Conservation (phyloP, 2,329 filamentous ascomycete species). For the Colletotrichum truncatum region DNA sequence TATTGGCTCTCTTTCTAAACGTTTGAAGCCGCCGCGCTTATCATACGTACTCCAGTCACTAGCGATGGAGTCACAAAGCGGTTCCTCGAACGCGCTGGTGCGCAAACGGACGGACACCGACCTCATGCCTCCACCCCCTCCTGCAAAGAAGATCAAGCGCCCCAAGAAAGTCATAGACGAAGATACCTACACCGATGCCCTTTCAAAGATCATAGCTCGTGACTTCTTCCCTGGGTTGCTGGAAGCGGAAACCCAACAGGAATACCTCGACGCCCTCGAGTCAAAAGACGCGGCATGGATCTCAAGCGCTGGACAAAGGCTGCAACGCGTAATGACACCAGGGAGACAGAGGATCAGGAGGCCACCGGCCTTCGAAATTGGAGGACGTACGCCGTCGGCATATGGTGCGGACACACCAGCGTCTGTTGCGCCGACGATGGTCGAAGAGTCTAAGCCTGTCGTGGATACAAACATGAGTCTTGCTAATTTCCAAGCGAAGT, state of each 20-base stretch:
- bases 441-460: conserved; percentile 50
- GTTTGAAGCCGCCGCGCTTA: neutral
- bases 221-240: conserved; percentile 96
- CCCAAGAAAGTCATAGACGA: conserved; percentile 90
- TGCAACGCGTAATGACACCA: conserved; percentile 85
- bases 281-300: conserved; percentile 90
- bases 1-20: neutral
- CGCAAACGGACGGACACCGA: conserved; percentile 74
- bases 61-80: conserved; percentile 47
- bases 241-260: conserved; percentile 86
- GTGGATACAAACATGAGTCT: conserved; percentile 84
- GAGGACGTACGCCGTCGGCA: conserved; percentile 67
- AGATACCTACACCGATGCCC: conserved; percentile 88
- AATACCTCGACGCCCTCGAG: conserved; percentile 91
- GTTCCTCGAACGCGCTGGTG: conserved; percentile 66
- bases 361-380: conserved; percentile 39
- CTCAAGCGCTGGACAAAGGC: conserved; percentile 75
- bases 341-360: conserved; percentile 54
- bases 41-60: neutral
- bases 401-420: conserved; percentile 80
- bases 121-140: conserved; percentile 88
- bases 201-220: conserved; percentile 93
- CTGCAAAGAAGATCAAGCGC: conserved; percentile 88
- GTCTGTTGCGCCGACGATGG: conserved; percentile 56
- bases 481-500: conserved; percentile 86